Evolutionary conservation across 179 eudicot genomes (phyloP), one percentile per base, ranked within the genome.

Genomic region (Beta corolliflora): DNA sequence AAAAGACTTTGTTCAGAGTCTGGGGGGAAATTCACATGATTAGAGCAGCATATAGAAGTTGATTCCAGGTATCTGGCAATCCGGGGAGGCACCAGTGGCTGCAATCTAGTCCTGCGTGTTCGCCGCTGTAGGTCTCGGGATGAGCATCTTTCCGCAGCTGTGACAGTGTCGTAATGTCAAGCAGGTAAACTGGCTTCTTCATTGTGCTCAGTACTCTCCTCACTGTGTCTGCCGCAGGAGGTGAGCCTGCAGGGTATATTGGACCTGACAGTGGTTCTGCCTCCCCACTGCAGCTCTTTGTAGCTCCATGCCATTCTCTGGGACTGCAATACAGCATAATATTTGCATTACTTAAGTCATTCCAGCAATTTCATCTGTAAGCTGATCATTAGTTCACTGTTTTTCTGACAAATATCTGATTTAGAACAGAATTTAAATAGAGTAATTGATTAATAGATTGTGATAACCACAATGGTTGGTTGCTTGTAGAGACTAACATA

Each of bases 21-120:
- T 29, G 54, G 76, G 52, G 67, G 76, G 83, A 73, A 72, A 73
- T 64, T 85, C 86, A 87, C 86, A 82, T 87, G 77, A 80, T 16
- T 44, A 86, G 76, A 80, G 86, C 87, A 14, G 90, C 83, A 25
- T 88, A 88, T 56, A 88, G 83, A 67, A 88, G 90, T 66, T 84
- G 71, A 80, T 88, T 88, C 90, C 90, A 88, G n/a, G 90, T 88
- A 50, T 88, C 90, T 7, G 90, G 90, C 77, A 88, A 78, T 84
- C 90, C 90, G 5, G 90, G 90, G 41, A 88, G 87, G 76, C 90
- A 88, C 90, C 90, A 88, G 73, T 88, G 90, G 41, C 90, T 88
- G 76, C 90, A 88, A 69, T 88, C 90, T 16, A 65, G 80, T 66
- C 90, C 88, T 0, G 79, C 0, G 41, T 82, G 87, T 7, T 81